These are phyloP conservation scores for Chaetomium strumarium DNA, from an alignment of 2,329 filamentous ascomycete species.

Conservation along the genomic window DNA sequence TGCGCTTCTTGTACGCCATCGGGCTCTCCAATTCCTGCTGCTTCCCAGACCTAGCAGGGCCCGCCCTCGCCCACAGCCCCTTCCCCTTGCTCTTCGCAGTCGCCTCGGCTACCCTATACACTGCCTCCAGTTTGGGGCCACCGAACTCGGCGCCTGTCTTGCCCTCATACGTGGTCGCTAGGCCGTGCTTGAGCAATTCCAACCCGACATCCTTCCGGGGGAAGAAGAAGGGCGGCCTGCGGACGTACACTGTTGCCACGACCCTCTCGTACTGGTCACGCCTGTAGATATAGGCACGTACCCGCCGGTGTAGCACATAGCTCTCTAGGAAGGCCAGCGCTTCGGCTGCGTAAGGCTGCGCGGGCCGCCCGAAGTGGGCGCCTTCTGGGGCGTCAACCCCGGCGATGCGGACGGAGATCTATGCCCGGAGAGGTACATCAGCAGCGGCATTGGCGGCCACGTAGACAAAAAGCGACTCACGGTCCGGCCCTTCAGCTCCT, in stretches of 20 bases:
- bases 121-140: conserved; percentile 49
- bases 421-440: background rate
- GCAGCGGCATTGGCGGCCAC: background rate
- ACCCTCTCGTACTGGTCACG: conserved; percentile 90
- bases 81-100: conserved; percentile 57
- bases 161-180: conserved; percentile 91
- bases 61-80: conserved; percentile 68
- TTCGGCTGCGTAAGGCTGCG: conserved; percentile 77
- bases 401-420: conserved; percentile 86
- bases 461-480: conserved; percentile 29
- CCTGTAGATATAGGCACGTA: conserved; percentile 77
- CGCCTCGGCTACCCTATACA: conserved; percentile 61
- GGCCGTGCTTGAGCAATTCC: conserved; percentile 78
- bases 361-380: conserved; percentile 83
- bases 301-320: conserved; percentile 64
- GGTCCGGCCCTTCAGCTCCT: conserved; percentile 68
- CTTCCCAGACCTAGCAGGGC: conserved; percentile 27
- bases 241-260: conserved; percentile 76
- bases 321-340: conserved; percentile 73
- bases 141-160: conserved; percentile 89
- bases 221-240: conserved; percentile 53
- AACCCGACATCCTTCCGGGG: conserved; percentile 71
- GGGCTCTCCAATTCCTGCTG: conserved; percentile 61
- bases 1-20: conserved; percentile 71
- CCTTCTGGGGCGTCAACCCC: conserved; percentile 91